These are phyloP conservation scores for Thymus mandschuricus DNA, from an alignment of 257 asterid genomes.

Conservation along the genomic window DNA sequence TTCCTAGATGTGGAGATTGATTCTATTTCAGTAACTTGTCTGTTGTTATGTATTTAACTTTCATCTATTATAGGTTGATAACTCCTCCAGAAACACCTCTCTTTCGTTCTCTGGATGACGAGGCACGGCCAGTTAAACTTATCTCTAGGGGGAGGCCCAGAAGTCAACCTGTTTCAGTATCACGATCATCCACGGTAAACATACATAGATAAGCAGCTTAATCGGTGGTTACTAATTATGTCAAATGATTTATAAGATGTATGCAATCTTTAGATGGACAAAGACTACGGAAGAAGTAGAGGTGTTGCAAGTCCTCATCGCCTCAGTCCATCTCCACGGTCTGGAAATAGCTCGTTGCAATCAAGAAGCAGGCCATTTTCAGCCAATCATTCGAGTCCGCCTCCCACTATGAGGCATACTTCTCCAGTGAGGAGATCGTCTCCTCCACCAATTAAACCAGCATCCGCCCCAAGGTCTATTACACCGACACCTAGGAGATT, in stretches of 20 bases:
- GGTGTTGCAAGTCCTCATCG: conserved; percentile 87
- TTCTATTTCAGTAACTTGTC: conserved; percentile 14
- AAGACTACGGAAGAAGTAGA: conserved; percentile 62
- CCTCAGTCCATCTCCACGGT: conserved; percentile 71
- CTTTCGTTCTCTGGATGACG: conserved; percentile 87
- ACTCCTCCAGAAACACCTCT: conserved; percentile 99
- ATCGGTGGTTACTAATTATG: background rate
- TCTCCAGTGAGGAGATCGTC: conserved; percentile 69
- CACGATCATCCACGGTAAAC: conserved; percentile 80
- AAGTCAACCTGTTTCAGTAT: conserved; percentile 77
- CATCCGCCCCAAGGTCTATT: conserved; percentile 57
- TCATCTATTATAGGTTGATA: conserved; percentile 60
- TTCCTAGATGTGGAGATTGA: conserved; percentile 33
- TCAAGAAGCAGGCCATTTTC: conserved; percentile 71
- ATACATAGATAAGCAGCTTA: conserved; percentile 18
- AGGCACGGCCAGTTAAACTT: conserved; percentile 48
- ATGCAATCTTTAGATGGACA: conserved; percentile 65
- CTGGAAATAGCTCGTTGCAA: conserved; percentile 50
- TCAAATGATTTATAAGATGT: conserved; percentile 20
- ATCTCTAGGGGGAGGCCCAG: conserved; percentile 84
- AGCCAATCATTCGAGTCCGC: conserved; percentile 70
- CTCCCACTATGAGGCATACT: conserved; percentile 49
- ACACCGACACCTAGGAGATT: conserved; percentile 73
- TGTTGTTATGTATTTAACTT: conserved; percentile 18
- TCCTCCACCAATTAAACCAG: conserved; percentile 66